Evolutionary conservation across 2,329 filamentous ascomycete genomes (phyloP).

Genomic region (Clonostachys chloroleuca): DNA sequence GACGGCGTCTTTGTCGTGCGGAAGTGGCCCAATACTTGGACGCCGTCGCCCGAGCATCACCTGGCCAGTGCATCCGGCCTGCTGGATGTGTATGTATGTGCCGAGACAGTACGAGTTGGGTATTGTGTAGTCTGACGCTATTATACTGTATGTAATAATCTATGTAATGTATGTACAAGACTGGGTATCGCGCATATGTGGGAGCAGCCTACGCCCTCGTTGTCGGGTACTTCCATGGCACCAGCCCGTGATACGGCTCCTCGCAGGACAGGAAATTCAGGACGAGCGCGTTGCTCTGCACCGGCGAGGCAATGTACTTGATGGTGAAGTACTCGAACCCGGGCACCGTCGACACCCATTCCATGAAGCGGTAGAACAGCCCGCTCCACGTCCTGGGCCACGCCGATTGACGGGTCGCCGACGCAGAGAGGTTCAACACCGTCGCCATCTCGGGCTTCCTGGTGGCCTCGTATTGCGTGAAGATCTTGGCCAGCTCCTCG

Average conservation of each 20-base stretch:
- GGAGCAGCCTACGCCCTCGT: too few relatives aligned
- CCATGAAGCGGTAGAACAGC: constrained; percentile 1
- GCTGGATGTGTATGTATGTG: too few relatives aligned
- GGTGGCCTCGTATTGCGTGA: constrained; percentile 4
- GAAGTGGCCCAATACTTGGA: too few relatives aligned
- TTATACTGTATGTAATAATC: too few relatives aligned
- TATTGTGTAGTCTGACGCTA: too few relatives aligned
- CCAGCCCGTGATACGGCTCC: constrained; percentile 1
- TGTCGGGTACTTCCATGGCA: constrained; percentile 1
- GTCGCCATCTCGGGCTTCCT: constrained; percentile 1
- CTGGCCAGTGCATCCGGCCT: too few relatives aligned
- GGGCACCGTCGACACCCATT: background rate
- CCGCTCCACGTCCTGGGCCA: constrained; percentile 1
- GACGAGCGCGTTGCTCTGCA: constrained; percentile 1
- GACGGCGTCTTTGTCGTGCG: too few relatives aligned
- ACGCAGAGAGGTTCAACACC: constrained; percentile 2
- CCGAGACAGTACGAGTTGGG: too few relatives aligned
- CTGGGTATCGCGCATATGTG: too few relatives aligned
- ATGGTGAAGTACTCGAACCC: constrained; percentile 3
- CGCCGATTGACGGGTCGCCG: constrained; percentile 3
- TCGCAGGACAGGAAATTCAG: background rate
- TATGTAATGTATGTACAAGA: too few relatives aligned
- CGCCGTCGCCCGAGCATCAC: too few relatives aligned
- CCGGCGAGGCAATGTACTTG: constrained; percentile 1
- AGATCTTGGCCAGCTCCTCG: background rate